Conservation (phyloP, 1,284 basidiomycete species). For the Malassezia dermatis region DNA sequence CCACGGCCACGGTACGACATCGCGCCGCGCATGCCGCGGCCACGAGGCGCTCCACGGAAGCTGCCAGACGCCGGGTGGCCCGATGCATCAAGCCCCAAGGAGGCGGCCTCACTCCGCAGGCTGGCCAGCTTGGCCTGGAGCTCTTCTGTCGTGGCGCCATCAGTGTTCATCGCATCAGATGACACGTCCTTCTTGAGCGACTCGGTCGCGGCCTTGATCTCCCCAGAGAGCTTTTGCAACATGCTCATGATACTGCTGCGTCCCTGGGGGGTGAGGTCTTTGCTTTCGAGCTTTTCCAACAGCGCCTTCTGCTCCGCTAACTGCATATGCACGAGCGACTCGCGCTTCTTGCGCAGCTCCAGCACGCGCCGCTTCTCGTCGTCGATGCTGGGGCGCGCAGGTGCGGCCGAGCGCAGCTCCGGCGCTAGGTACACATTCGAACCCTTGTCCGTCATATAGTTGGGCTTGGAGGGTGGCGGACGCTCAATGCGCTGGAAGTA, state of each 20-base stretch:
- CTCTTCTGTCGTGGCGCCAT: constrained; percentile 56
- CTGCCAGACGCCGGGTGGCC: constrained; percentile 41
- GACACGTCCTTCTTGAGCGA: constrained; percentile 46
- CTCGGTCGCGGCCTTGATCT: constrained; percentile 57
- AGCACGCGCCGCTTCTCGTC: constrained; percentile 49
- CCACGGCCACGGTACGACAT: constrained; percentile 55
- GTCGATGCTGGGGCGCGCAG: neutral
- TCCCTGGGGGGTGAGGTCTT: constrained; percentile 59
- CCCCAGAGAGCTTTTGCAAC: constrained; percentile 66
- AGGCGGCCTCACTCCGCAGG: constrained; percentile 74
- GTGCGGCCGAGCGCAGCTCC: constrained; percentile 13
- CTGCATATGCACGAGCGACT: constrained; percentile 67
- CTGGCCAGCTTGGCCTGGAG: constrained; percentile 67
- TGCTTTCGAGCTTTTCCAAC: constrained; percentile 59
- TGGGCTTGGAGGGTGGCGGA: constrained; percentile 20
- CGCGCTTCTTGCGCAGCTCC: constrained; percentile 55
- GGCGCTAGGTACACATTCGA: constrained; percentile 39
- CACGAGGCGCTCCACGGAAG: constrained; percentile 44
- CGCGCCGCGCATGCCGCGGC: constrained; percentile 49
- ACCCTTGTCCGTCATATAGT: constrained; percentile 34
- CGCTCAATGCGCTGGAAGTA: constrained; percentile 45
- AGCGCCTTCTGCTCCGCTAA: constrained; percentile 81
- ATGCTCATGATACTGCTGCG: constrained; percentile 70
- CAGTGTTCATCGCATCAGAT: constrained; percentile 32
- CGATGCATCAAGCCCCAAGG: constrained; percentile 60